phyloP scores from a whole-genome alignment of 1,284 basidiomycete species.

The Pholiota adiposa region DNA sequence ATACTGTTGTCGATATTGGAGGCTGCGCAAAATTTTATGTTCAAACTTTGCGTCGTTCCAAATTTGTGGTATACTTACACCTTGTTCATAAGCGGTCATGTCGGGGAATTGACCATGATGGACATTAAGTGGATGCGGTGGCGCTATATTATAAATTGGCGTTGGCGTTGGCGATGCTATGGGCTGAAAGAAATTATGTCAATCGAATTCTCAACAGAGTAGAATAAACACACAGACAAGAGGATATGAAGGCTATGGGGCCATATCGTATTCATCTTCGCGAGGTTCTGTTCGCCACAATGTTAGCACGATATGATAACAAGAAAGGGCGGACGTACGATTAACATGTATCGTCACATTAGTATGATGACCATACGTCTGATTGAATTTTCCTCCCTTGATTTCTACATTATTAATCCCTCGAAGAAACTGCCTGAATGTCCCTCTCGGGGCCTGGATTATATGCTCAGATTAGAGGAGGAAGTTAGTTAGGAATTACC shows the following conservation, averaged over 20 bases:
- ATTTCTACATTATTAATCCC: background rate
- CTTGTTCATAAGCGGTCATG: background rate
- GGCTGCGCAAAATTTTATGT: background rate
- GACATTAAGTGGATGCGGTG: background rate
- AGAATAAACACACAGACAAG: background rate
- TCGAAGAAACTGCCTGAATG: background rate
- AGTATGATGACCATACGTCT: slow-evolving; percentile 1
- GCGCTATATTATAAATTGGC: background rate
- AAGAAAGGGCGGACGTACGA: background rate
- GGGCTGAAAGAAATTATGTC: background rate
- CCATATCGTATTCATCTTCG: background rate
- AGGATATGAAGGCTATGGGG: background rate
- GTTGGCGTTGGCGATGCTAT: background rate
- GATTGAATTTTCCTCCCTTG: slow-evolving; percentile 4
- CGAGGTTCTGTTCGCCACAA: background rate
- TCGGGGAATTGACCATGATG: too few relatives aligned
- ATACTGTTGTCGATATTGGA: background rate
- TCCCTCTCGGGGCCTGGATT: too few relatives aligned
- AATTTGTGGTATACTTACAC: too few relatives aligned
- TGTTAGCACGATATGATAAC: background rate
- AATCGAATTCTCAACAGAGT: background rate
- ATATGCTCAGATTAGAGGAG: too few relatives aligned
- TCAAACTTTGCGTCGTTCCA: too few relatives aligned
- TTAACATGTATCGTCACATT: slow-evolving; percentile 9
- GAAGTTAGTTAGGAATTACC: too few relatives aligned